Evolutionary conservation across 805 yeast genomes (phyloP), one percentile per base, ranked within the genome.

Genomic region (Lipomyces yamanashiensis): DNA sequence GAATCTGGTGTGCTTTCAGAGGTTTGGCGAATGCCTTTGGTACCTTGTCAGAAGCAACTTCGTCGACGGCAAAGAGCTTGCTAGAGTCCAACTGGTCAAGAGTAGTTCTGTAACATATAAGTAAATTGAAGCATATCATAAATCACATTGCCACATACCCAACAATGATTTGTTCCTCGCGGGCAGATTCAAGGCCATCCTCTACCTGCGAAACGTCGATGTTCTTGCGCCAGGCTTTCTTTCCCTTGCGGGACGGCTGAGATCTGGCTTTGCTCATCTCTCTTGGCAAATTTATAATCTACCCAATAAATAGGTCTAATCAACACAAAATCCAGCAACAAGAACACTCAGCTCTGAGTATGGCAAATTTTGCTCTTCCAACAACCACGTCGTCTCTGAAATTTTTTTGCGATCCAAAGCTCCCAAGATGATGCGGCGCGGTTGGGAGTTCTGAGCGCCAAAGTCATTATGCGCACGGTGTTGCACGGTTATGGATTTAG

Each of bases 151-250:
- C 28, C 82, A 67, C 82, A 73, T 68, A 72, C 61, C 81, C 81
- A 23, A 75, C 59, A 40, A 70, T 70, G 23, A 76, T 70, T 62
- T 76, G 79, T 62, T 85, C 85, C 57, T 90, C 96, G 62, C 91
- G 81, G 57, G 81, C 81, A 50, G 83, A 85, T 70, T 87, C 93
- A 45, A 93, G 78, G 12, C 88, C 88, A 39, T 77, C 75, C 72
- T 89, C 91, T 54, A 95, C 80, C 67, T 91, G 97, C 28, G 85
- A 86, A 19, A 95, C 78, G 75, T 95, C 96, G 63, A 95, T 89
- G 76, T 95, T 90, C 77, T 91, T 91, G 74, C 96, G 85, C 96
- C 98, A 90, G 5, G 96, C 86, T 74, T 84, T 87, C 82, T 90
- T 93, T 50, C 97, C 96, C 79, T 95, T 95, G 73, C 98, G 83